Percentiles rank a stretch among this genome's conserved stretches.
These are phyloP conservation scores for Nitzschia putrida DNA, from an alignment of 108 stramenopile species.

Conservation along the genomic window DNA sequence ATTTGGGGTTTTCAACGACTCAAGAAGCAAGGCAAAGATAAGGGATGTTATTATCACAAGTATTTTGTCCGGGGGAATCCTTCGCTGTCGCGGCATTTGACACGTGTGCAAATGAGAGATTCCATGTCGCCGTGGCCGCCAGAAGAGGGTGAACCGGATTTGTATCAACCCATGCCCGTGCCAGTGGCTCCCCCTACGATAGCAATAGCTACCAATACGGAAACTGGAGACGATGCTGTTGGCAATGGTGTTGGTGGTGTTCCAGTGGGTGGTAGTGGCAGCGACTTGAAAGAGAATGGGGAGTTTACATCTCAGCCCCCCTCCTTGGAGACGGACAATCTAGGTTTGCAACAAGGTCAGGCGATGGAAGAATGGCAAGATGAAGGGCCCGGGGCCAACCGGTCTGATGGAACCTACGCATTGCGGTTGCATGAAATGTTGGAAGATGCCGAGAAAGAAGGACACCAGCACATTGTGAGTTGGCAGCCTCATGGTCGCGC, in stretches of 20 bases:
- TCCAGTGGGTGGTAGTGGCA: no score
- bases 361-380: background rate
- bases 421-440: constrained; percentile 63
- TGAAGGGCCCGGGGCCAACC: background rate
- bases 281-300: background rate
- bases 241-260: no score
- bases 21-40: constrained; percentile 37
- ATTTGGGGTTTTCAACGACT: constrained; percentile 39
- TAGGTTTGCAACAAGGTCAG: background rate
- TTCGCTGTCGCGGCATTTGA: constrained; percentile 17
- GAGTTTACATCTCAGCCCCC: background rate
- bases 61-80: constrained; percentile 57
- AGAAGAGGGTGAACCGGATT: constrained; percentile 11
- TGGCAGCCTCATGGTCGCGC: constrained; percentile 69
- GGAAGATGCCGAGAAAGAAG: constrained; percentile 57
- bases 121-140: constrained; percentile 22
- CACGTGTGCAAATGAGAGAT: constrained; percentile 27
- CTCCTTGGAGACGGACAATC: background rate
- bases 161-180: constrained; percentile 12
- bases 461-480: constrained; percentile 57
- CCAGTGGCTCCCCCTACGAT: background rate
- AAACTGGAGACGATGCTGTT: background rate
- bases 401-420: constrained; percentile 39
- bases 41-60: constrained; percentile 65
- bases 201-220: background rate